These are phyloP conservation scores for Alternaria angustiovoidea DNA, from an alignment of 2,329 filamentous ascomycete genomes.

Conservation along the genomic window DNA sequence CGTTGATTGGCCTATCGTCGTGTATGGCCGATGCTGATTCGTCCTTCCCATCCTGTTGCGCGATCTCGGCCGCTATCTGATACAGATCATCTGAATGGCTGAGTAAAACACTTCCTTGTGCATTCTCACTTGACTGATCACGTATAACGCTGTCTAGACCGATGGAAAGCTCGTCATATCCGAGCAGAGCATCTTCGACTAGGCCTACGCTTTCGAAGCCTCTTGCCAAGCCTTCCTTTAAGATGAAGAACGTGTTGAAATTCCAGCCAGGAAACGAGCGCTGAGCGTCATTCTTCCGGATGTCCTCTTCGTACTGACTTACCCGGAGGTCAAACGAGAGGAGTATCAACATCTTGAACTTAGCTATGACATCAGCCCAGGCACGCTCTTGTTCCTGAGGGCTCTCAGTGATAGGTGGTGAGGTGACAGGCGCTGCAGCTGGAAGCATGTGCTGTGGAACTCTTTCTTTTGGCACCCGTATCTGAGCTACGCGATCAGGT, in stretches of 20 bases:
- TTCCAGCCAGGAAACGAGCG: conserved; percentile 93
- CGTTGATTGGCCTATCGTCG: conserved; percentile 49
- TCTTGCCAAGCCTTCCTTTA: conserved; percentile 92
- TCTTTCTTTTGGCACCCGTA: conserved; percentile 70
- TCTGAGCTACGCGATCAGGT: conserved; percentile 82
- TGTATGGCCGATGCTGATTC: conserved; percentile 30
- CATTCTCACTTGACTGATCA: conserved; percentile 71
- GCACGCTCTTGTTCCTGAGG: conserved; percentile 81
- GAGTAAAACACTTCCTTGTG: conserved; percentile 76
- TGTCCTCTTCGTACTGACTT: conserved; percentile 94
- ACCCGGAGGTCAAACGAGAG: conserved; percentile 90
- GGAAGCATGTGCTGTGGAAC: conserved; percentile 58
- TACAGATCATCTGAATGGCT: conserved; percentile 77
- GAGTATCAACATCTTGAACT: conserved; percentile 86
- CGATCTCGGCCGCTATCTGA: conserved; percentile 49
- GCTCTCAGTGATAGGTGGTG: conserved; percentile 62
- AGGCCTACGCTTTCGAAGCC: conserved; percentile 97
- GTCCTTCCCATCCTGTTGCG: conserved; percentile 27
- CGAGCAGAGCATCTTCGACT: conserved; percentile 91
- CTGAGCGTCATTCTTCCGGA: conserved; percentile 91
- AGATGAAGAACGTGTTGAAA: conserved; percentile 98
- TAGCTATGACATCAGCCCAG: conserved; percentile 83
- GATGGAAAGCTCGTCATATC: conserved; percentile 91
- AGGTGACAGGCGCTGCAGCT: conserved; percentile 48
- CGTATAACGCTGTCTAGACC: conserved; percentile 84